A percentile compares a stretch with the other conserved stretches of the same genome.
Conservation (phyloP, 2,329 filamentous ascomycete genomes). For the Exophiala sp. region DNA sequence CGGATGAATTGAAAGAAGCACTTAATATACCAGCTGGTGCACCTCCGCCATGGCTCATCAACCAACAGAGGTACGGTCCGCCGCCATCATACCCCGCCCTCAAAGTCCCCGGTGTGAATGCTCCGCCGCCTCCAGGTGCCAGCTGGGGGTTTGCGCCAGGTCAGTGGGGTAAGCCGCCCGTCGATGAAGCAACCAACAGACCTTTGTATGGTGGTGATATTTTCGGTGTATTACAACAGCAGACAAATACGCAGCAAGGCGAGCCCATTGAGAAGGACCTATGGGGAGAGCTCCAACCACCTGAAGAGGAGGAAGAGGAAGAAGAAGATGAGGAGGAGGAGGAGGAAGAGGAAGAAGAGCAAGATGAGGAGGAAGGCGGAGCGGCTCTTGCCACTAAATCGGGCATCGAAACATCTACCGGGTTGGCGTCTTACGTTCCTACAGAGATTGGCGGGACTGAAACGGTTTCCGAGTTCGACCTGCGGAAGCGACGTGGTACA, state of each 20-base stretch:
- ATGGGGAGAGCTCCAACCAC: constrained; percentile 87
- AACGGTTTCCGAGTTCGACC: constrained; percentile 79
- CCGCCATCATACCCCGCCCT: constrained; percentile 94
- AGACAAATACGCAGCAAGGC: constrained; percentile 60
- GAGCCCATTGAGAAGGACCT: constrained; percentile 82
- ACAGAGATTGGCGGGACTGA: constrained; percentile 74
- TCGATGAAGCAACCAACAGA: constrained; percentile 80
- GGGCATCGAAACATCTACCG: constrained; percentile 76
- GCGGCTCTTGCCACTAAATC: constrained; percentile 69
- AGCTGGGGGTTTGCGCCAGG: constrained; percentile 95
- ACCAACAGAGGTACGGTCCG: constrained; percentile 89
- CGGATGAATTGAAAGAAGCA: constrained; percentile 84
- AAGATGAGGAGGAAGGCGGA: constrained; percentile 58
- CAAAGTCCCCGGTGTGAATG: constrained; percentile 90
- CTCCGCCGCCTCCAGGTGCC: constrained; percentile 81
- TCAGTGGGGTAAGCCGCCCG: constrained; percentile 91
- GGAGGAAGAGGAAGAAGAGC: constrained; percentile 63
- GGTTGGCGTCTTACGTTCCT: constrained; percentile 74
- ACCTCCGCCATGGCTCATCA: constrained; percentile 94
- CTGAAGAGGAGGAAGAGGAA: constrained; percentile 58
- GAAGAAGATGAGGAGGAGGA: constrained; percentile 70
- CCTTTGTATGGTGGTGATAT: constrained; percentile 93
- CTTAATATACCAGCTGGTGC: constrained; percentile 90
- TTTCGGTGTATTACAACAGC: constrained; percentile 70
- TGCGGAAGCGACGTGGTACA: constrained; percentile 82